Percentiles rank a stretch among this genome's conserved stretches.
phyloP scores from a whole-genome alignment of 1,284 basidiomycete genomes.

The Tremellales sp. region DNA sequence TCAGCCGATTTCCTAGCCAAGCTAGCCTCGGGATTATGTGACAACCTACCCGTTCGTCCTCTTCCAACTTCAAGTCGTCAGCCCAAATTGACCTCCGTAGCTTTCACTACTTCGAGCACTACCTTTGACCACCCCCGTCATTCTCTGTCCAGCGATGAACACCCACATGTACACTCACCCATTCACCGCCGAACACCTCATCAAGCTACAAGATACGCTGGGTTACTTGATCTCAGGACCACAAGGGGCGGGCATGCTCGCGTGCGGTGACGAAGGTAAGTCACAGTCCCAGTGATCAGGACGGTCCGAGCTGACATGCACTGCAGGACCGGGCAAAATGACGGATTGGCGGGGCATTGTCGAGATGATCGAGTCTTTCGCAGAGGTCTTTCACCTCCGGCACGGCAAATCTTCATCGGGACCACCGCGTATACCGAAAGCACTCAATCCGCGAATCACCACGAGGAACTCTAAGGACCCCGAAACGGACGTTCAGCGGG shows the following conservation, averaged over 20 bases:
- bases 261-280: slow-evolving; percentile 87
- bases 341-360: slow-evolving; percentile 68
- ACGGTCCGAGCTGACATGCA: background rate
- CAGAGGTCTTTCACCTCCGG: slow-evolving; percentile 5
- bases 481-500: too few relatives aligned
- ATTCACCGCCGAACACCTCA: slow-evolving; percentile 77
- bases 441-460: background rate
- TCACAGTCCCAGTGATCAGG: background rate
- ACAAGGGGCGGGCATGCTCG: slow-evolving; percentile 53
- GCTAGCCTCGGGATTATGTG: slow-evolving; percentile 80
- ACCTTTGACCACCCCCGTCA: slow-evolving; percentile 72
- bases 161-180: slow-evolving; percentile 95
- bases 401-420: background rate
- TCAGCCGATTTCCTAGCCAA: slow-evolving; percentile 94
- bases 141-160: slow-evolving; percentile 97
- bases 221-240: slow-evolving; percentile 80
- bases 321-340: slow-evolving; percentile 80
- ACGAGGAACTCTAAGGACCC: too few relatives aligned
- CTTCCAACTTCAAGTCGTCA: background rate
- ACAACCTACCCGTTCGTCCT: slow-evolving; percentile 73
- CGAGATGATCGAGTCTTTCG: slow-evolving; percentile 32
- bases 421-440: background rate
- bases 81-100: slow-evolving; percentile 49
- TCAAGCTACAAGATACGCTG: slow-evolving; percentile 65
- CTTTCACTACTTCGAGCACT: slow-evolving; percentile 87